A percentile compares a stretch with the other conserved stretches of the same genome.
Conservation (phyloP, 768 basidiomycete species). For the Lyophyllum semitale region DNA sequence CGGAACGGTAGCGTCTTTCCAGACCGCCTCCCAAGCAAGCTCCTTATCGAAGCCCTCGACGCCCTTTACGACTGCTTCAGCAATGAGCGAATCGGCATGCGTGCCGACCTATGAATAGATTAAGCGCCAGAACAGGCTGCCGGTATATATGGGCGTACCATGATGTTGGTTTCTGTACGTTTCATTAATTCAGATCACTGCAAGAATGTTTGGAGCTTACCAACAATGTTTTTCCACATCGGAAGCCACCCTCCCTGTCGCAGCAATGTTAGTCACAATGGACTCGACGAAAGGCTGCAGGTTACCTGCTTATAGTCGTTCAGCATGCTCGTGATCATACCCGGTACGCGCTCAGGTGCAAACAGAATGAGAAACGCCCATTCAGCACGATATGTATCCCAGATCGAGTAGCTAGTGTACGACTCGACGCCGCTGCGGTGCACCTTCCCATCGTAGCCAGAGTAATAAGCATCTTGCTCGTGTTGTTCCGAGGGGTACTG, state of each 20-base stretch:
- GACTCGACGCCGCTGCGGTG: conserved; percentile 59
- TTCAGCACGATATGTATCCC: conserved; percentile 80
- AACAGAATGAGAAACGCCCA: conserved; percentile 82
- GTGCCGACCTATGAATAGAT: conserved; percentile 58
- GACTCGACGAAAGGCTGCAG: not conserved
- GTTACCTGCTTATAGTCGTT: conserved; percentile 70
- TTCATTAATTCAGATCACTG: not conserved
- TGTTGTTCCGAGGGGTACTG: conserved; percentile 80
- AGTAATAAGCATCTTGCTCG: conserved; percentile 71
- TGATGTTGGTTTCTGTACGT: conserved; percentile 75
- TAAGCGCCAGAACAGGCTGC: not conserved
- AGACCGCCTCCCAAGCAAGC: conserved; percentile 72
- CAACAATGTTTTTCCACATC: conserved; percentile 89
- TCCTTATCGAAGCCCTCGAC: conserved; percentile 62
- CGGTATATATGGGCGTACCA: conserved; percentile 42
- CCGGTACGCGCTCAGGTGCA: conserved; percentile 74
- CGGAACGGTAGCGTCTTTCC: conserved; percentile 70
- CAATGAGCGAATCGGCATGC: conserved; percentile 77
- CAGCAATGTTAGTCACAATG: not conserved
- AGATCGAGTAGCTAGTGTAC: conserved; percentile 81
- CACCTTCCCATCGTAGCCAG: conserved; percentile 69
- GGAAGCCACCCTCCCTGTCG: conserved; percentile 76
- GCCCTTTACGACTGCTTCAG: conserved; percentile 71
- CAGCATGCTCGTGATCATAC: conserved; percentile 79
- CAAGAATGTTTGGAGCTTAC: conserved; percentile 28